phyloP scores from a whole-genome alignment of 805 yeast genomes.

The Candida quercuum region DNA sequence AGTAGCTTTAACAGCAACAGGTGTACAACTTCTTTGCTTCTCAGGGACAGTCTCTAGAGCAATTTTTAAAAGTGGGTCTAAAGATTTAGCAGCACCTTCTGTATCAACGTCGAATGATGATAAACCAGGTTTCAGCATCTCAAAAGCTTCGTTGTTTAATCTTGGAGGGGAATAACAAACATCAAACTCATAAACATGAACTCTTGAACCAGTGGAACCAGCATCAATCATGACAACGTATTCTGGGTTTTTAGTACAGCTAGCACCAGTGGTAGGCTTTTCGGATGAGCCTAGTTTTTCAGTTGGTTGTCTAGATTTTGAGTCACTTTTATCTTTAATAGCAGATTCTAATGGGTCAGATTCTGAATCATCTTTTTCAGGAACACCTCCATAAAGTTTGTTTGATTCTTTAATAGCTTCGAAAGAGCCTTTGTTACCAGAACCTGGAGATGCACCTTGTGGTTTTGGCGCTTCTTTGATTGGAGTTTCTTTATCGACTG shows the following conservation, averaged over 20 bases:
- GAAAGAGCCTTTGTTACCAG: constrained; percentile 14
- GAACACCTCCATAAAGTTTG: constrained; percentile 25
- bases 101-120: constrained; percentile 80
- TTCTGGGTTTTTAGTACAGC: constrained; percentile 43
- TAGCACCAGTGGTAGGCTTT: constrained; percentile 9
- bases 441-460: constrained; percentile 8
- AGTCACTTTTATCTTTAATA: neutral
- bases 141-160: constrained; percentile 72
- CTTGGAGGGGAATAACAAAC: constrained; percentile 81
- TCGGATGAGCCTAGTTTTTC: constrained; percentile 1
- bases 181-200: constrained; percentile 90
- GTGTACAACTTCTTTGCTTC: constrained; percentile 72
- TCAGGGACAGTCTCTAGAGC: constrained; percentile 80
- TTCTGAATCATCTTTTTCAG: constrained; percentile 20
- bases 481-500: constrained; percentile 21
- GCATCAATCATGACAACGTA: constrained; percentile 96
- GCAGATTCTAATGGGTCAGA: constrained; percentile 3
- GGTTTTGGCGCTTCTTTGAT: constrained; percentile 26
- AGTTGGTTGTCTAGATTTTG: constrained; percentile 2
- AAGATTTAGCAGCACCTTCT: constrained; percentile 80
- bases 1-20: constrained; percentile 95
- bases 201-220: constrained; percentile 95
- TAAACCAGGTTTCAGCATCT: constrained; percentile 90
- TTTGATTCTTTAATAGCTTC: constrained; percentile 24
- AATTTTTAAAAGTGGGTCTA: constrained; percentile 71